These are phyloP conservation scores for Penicillium sp. DNA, from an alignment of 2,329 filamentous ascomycete genomes.

Conservation along the genomic window DNA sequence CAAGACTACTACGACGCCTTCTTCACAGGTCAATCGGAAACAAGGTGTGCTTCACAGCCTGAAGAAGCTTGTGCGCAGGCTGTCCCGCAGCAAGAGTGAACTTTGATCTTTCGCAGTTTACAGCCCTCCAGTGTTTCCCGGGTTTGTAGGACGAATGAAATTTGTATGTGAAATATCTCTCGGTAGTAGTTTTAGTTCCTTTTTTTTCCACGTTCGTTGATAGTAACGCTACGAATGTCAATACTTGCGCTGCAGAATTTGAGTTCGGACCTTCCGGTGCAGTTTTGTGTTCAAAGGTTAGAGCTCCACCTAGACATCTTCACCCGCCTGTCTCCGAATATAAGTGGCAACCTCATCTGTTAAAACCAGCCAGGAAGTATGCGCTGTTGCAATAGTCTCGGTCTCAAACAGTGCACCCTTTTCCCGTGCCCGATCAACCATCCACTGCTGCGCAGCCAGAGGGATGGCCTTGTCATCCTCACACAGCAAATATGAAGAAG, in stretches of 20 bases:
- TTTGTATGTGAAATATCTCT: not conserved
- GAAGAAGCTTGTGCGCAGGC: constrained; percentile 11
- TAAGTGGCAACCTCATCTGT: constrained; percentile 20
- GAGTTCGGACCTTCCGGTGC: too few species aligned
- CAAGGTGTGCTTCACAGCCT: constrained; percentile 4
- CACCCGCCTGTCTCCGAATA: constrained; percentile 18
- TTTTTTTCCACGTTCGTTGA: not conserved
- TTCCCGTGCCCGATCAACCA: constrained; percentile 30
- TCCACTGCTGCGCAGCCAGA: constrained; percentile 29
- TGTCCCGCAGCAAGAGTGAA: constrained; percentile 7
- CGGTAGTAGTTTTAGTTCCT: not conserved
- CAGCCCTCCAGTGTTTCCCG: not conserved
- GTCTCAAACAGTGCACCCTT: constrained; percentile 30
- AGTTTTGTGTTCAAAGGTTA: too few species aligned
- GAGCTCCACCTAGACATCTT: not conserved
- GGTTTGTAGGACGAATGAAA: not conserved
- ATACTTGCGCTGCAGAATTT: too few species aligned
- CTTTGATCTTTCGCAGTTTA: not conserved
- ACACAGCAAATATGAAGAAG: constrained; percentile 29
- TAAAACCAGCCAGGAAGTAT: constrained; percentile 31
- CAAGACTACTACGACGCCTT: not conserved
- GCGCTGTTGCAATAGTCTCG: constrained; percentile 28
- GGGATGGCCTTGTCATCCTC: constrained; percentile 33
- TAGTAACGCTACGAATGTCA: not conserved
- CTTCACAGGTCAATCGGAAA: not conserved